Percentiles rank a stretch among this genome's conserved stretches.
Conservation (phyloP, 2,329 filamentous ascomycete genomes). For the Penicillium italicum region DNA sequence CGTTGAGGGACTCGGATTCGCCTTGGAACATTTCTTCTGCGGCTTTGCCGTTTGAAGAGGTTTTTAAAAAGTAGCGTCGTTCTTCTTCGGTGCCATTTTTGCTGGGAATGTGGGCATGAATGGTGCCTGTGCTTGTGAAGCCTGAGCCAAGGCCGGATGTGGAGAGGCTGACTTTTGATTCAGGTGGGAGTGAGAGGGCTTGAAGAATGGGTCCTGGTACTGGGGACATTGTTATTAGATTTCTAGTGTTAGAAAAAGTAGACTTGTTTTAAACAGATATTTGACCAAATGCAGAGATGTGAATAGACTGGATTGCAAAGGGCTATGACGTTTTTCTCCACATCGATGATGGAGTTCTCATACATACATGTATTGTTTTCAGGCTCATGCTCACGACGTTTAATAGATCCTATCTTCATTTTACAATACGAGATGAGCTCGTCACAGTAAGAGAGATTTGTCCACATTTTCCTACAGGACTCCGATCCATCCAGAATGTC, state of each 20-base stretch:
- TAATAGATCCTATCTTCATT: not conserved
- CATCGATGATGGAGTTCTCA: not conserved
- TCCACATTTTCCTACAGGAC: not conserved
- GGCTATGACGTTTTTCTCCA: not conserved
- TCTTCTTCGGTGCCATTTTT: slow-evolving; percentile 25
- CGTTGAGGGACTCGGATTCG: slow-evolving; percentile 79
- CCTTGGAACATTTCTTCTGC: slow-evolving; percentile 52
- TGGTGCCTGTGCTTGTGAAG: slow-evolving; percentile 45
- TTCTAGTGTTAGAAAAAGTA: not conserved
- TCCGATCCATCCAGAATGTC: not conserved
- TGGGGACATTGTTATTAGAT: slow-evolving; percentile 25
- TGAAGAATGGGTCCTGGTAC: slow-evolving; percentile 35
- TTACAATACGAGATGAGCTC: not conserved
- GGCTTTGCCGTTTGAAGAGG: slow-evolving; percentile 29
- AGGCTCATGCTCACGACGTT: not conserved
- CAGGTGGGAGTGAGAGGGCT: slow-evolving; percentile 36
- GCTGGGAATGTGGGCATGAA: slow-evolving; percentile 32
- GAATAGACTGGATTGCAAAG: not conserved
- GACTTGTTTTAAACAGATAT: not conserved
- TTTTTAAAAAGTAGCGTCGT: slow-evolving; percentile 42
- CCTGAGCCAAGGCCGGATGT: slow-evolving; percentile 41
- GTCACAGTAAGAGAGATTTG: not conserved
- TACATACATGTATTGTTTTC: not conserved
- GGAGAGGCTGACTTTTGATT: slow-evolving; percentile 35
- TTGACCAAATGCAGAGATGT: not conserved